phyloP scores from a whole-genome alignment of 2,329 filamentous ascomycete species.

The Exophiala bonariae region DNA sequence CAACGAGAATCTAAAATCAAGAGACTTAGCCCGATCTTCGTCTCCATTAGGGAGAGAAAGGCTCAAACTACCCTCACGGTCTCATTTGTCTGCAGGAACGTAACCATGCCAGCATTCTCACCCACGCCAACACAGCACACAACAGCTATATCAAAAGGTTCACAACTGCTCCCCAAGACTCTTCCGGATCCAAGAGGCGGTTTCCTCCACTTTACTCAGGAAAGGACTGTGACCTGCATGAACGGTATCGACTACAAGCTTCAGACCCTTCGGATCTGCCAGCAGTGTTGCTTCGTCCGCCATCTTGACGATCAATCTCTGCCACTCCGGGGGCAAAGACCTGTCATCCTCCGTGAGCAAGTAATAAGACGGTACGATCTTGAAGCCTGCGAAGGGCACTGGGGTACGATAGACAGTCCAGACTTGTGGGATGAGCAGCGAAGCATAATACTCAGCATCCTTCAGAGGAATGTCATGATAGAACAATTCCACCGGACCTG shows the following conservation, averaged over 20 bases:
- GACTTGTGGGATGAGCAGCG: constrained; percentile 33
- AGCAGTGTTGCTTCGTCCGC: constrained; percentile 14
- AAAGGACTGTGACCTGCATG: constrained; percentile 9
- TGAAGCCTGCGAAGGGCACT: constrained; percentile 31
- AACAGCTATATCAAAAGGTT: no score
- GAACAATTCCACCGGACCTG: constrained; percentile 23
- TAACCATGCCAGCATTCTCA: no score
- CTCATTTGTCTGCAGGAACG: no score
- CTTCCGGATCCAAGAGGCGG: constrained; percentile 5
- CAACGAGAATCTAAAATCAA: no score
- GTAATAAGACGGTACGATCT: constrained; percentile 30
- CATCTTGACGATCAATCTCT: constrained; percentile 35
- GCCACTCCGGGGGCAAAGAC: constrained; percentile 32
- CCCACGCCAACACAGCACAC: no score
- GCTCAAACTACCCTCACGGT: no score
- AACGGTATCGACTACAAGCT: constrained; percentile 1
- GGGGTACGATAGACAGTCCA: constrained; percentile 32
- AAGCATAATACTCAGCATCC: constrained; percentile 31
- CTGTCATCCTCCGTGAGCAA: constrained; percentile 34
- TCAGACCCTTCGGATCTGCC: not conserved
- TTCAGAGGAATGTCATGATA: constrained; percentile 33
- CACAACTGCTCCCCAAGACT: constrained; percentile 3
- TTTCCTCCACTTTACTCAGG: constrained; percentile 9
- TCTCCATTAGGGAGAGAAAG: no score
- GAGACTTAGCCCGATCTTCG: no score